Conservation (phyloP, 441 rosid genomes). For the Macaranga tanarius region DNA sequence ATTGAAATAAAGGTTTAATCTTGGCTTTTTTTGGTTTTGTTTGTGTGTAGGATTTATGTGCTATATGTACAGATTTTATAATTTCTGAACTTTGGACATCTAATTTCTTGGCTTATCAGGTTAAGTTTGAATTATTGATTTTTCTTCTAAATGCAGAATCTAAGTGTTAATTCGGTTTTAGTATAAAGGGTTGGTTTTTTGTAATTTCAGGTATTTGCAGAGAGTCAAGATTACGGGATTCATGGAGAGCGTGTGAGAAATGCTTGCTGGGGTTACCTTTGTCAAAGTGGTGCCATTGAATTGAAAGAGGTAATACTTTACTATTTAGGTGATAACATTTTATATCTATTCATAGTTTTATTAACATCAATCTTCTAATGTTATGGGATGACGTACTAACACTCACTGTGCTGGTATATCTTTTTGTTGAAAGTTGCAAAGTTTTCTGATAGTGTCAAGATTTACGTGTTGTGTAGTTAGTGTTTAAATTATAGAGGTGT, state of each 20-base stretch:
- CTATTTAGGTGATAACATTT: not conserved
- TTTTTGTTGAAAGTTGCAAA: not conserved
- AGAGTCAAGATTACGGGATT: slow-evolving; percentile 93
- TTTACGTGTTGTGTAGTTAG: not conserved
- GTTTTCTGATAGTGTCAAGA: not conserved
- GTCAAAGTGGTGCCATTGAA: slow-evolving; percentile 91
- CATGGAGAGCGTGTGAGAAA: slow-evolving; percentile 96
- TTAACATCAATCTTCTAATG: too few relatives aligned
- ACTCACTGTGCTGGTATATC: not conserved
- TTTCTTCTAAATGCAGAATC: not conserved
- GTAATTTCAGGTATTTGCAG: slow-evolving; percentile 75
- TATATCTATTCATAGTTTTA: too few relatives aligned
- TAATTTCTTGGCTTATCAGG: slow-evolving; percentile 94
- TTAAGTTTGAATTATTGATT: slow-evolving; percentile 19
- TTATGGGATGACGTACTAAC: not conserved
- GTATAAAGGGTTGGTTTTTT: slow-evolving; percentile 12
- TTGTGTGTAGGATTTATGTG: slow-evolving; percentile 77
- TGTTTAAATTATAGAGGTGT: not conserved
- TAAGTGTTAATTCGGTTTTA: not conserved
- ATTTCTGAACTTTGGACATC: slow-evolving; percentile 88
- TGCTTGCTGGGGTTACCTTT: slow-evolving; percentile 97
- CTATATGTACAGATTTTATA: slow-evolving; percentile 88
- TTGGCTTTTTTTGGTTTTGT: not conserved
- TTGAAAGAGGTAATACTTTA: slow-evolving; percentile 65
- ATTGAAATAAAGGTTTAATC: not conserved